phyloP scores from a whole-genome alignment of 352 stramenopile species.

The Hyaloperonospora arabidopsidis region DNA sequence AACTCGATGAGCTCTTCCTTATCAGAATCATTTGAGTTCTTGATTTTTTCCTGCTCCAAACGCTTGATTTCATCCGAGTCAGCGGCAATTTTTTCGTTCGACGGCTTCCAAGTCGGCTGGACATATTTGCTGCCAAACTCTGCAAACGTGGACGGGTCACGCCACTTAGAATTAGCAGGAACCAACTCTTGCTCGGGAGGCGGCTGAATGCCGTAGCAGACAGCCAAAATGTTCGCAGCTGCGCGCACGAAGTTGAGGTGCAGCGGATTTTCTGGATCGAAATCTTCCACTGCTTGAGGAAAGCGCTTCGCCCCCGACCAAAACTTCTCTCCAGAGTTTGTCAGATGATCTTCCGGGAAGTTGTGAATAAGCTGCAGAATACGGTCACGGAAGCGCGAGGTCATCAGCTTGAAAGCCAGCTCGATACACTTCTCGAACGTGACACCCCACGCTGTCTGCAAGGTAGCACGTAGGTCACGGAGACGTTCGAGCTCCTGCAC shows the following conservation, averaged over 20 bases:
- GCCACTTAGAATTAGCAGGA: conserved; percentile 79
- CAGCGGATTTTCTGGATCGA: conserved; percentile 52
- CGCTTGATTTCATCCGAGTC: conserved; percentile 62
- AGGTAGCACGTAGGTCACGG: conserved; percentile 39
- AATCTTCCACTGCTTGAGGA: conserved; percentile 51
- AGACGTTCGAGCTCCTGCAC: conserved; percentile 70
- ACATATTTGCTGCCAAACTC: conserved; percentile 35
- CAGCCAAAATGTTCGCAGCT: conserved; percentile 70
- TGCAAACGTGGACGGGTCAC: conserved; percentile 54
- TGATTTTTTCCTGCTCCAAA: conserved; percentile 57
- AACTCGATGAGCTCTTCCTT: conserved; percentile 59
- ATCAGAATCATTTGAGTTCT: conserved; percentile 55
- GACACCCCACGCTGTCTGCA: conserved; percentile 43
- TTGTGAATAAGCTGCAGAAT: conserved; percentile 85
- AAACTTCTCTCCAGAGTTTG: conserved; percentile 74
- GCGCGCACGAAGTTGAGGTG: conserved; percentile 77
- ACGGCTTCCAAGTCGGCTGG: conserved; percentile 55
- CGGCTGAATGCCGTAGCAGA: conserved; percentile 69
- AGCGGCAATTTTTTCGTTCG: conserved; percentile 71
- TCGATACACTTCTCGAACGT: conserved; percentile 71
- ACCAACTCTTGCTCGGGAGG: conserved; percentile 62
- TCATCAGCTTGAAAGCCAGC: conserved; percentile 69
- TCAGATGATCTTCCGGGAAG: conserved; percentile 78
- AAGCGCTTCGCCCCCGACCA: conserved; percentile 84
- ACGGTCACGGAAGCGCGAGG: conserved; percentile 77